Evolutionary conservation across 2,329 filamentous ascomycete species (phyloP), one percentile per base, ranked within the genome.

Genomic region (Endothia cerciana): DNA sequence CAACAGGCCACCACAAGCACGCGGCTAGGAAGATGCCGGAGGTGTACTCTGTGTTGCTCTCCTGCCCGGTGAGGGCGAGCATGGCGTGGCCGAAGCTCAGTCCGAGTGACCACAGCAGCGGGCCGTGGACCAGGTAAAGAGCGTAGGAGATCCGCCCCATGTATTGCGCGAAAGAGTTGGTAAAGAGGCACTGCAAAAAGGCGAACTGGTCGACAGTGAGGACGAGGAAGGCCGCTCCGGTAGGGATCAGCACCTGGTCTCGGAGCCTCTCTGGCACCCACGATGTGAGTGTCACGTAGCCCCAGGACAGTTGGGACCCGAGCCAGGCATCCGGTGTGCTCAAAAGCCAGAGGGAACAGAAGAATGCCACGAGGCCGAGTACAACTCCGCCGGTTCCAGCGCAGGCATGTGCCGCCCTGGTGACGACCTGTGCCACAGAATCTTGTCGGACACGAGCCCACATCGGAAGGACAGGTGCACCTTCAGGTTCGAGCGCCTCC

Each of bases 111-210:
- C 67, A 68, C 4, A 68, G 45, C 36, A 68, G 22, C 7, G 67
- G 67, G 1, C 67, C 67, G 45, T 68, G 67, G 6, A 67, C 43
- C 25, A 68, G 40, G 58, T 68, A 68, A 2, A 68, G 33, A 0
- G 64, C 59, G 25, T 62, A 68, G 0, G 67, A 68, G 6, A 68
- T 68, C 38, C n/a, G 66, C 3, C 67, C 67, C 67, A 68, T 22
- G 47, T 67, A 68, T 40, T 68, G 67, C 8, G 67, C 59, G 19
- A 68, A 33, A 11, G 28, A 36, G 6, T 68, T 68, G 28, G 64
- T 68, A 40, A 67, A 68, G 6, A 68, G 57, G 7, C 62, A 43
- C 25, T 68, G 67, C 25, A 68, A 59, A 43, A 55, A 45, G 1
- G 38, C 33, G 17, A 61, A 30, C 3, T 30, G 59, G 51, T 67